phyloP scores from a whole-genome alignment of 208 protist species.

The Naegleria fowleri region DNA sequence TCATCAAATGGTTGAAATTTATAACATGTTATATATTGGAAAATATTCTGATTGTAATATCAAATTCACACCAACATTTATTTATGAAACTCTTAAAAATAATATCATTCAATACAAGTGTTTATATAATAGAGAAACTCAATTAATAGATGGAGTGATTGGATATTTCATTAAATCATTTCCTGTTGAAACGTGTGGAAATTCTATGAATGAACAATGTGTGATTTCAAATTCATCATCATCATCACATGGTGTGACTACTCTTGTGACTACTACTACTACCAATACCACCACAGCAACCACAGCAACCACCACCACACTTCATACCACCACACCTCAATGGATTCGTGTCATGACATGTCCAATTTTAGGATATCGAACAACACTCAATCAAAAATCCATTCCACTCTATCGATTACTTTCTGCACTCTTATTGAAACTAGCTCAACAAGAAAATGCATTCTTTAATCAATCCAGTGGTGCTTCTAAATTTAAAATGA shows the following conservation, averaged over 20 bases:
- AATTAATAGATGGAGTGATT: not conserved
- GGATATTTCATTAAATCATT: not conserved
- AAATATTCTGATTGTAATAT: not conserved
- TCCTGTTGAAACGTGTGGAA: too few relatives aligned
- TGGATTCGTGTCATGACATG: not conserved
- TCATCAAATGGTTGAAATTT: not conserved
- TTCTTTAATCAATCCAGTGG: not conserved
- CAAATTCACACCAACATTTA: not conserved
- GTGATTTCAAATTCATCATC: too few relatives aligned
- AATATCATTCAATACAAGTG: not conserved
- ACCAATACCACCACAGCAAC: too few relatives aligned
- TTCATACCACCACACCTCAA: too few relatives aligned
- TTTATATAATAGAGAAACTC: not conserved
- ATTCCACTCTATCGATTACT: not conserved
- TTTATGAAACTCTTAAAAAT: not conserved
- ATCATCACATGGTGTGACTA: too few relatives aligned
- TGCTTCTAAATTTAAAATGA: not conserved
- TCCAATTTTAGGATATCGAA: not conserved
- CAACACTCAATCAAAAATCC: not conserved
- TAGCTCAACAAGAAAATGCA: not conserved
- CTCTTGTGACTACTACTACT: too few relatives aligned
- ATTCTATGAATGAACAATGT: too few relatives aligned
- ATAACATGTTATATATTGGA: slow-evolving; percentile 5
- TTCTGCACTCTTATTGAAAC: not conserved
- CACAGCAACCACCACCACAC: too few relatives aligned